Evolutionary conservation across 1,139 yeast genomes (phyloP), one percentile per base, ranked within the genome.

Genomic region (Lodderomyces orthopsilosis): DNA sequence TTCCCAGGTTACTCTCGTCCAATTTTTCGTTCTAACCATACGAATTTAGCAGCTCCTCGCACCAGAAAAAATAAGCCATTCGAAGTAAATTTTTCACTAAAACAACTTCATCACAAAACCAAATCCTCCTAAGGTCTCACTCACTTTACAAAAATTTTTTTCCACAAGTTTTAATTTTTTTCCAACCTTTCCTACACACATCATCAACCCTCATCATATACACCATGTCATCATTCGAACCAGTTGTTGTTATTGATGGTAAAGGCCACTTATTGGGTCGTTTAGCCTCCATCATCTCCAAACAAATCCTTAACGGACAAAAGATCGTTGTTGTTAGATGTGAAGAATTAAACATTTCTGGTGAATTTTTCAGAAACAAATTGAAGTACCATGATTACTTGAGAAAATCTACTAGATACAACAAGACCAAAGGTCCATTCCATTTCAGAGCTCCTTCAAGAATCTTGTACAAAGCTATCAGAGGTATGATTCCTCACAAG

Each of bases 371-470:
- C 96, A 91, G 98, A 83, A 90, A 93, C 85, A 93, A 93, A 82
- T 85, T 91, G 77, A 93, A 93, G 88, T 93, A 89, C 93, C 97
- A 91, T 77, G 98, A 95, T 75, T 93, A 91, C 91, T 87, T 93
- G 77, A 91, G 98, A 85, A 93, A 93, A 85, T 87, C 95, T 65
- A 89, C 98, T 72, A 88, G 96, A 81, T 93, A 76, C 93, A 93
- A 93, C 95, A 90, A 90, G 81, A 85, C 83, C 66, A 88, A 90
- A 75, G 99, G 98, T 81, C 98, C 98, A 71, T 94, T 93, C 98
- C 99, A 93, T 76, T 93, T 93, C 96, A 93, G 98, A 81, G 99
- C 99, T 56, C 99, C 98, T 75, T 90, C 98, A 56, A 90, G 98
- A 82, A 90, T 93, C 78, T 89, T 93, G 79, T 91, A 90, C 94